These are phyloP conservation scores for Rubia balearica DNA, from an alignment of 305 asterid genomes.

Conservation along the genomic window DNA sequence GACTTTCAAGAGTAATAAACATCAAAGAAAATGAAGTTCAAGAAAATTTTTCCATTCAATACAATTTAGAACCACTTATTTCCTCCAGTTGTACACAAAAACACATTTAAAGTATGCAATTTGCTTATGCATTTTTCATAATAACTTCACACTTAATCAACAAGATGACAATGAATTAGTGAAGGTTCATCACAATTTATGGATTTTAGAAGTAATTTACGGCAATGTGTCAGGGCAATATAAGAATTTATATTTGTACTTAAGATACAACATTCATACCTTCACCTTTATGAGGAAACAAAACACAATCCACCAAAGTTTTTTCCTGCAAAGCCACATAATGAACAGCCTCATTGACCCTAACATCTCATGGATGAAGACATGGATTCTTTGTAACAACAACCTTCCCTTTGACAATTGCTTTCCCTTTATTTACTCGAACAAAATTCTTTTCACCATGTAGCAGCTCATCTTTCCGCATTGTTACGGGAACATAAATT, in stretches of 20 bases:
- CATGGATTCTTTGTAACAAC: slow-evolving; percentile 89
- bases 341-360: slow-evolving; percentile 80
- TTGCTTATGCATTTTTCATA: not conserved
- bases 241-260: not conserved
- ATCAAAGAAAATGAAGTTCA: not conserved
- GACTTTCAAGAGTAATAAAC: not conserved
- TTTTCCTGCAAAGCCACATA: slow-evolving; percentile 44
- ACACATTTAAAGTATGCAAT: not conserved
- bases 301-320: slow-evolving; percentile 60
- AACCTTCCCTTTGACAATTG: slow-evolving; percentile 61
- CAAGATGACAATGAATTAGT: not conserved
- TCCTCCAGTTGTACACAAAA: not conserved
- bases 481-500: slow-evolving; percentile 56
- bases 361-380: slow-evolving; percentile 89
- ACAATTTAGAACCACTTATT: not conserved
- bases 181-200: not conserved
- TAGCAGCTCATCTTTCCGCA: slow-evolving; percentile 49
- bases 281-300: slow-evolving; percentile 91
- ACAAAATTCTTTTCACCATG: slow-evolving; percentile 36
- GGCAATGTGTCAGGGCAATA: not conserved
- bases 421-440: slow-evolving; percentile 48
- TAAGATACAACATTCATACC: slow-evolving; percentile 30
- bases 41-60: not conserved
- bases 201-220: not conserved
- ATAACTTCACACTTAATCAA: not conserved